Evolutionary conservation across 495 filamentous ascomycete species (phyloP).

Genomic region (Penicillium roqueforti): DNA sequence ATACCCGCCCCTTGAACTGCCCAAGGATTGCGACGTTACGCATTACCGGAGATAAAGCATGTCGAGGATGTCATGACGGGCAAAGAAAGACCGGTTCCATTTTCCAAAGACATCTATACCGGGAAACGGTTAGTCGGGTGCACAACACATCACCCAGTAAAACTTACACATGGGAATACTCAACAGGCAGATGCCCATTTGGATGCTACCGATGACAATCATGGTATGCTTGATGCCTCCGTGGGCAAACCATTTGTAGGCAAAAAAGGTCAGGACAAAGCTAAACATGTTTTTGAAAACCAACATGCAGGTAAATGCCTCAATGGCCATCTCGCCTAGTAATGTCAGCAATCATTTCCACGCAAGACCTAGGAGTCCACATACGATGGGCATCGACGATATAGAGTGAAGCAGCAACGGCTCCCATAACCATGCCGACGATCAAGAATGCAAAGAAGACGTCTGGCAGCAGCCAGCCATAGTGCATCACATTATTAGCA

Average conservation of each 20-base stretch:
- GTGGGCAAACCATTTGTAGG: slow-evolving; percentile 72
- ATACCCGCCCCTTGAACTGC: too few species aligned
- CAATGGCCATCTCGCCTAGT: slow-evolving; percentile 74
- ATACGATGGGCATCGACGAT: slow-evolving; percentile 90
- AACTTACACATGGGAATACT: slow-evolving; percentile 75
- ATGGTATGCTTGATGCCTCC: slow-evolving; percentile 60
- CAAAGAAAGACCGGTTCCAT: slow-evolving; percentile 65
- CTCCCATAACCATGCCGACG: slow-evolving; percentile 85
- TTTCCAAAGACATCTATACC: slow-evolving; percentile 74
- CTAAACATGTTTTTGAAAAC: slow-evolving; percentile 94
- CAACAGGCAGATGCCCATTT: slow-evolving; percentile 67
- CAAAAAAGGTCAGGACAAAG: slow-evolving; percentile 77
- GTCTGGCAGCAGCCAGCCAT: slow-evolving; percentile 67
- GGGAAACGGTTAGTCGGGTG: background rate
- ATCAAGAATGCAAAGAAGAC: slow-evolving; percentile 76
- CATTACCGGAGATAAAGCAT: slow-evolving; percentile 41
- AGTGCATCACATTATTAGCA: slow-evolving; percentile 51
- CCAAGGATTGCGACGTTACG: background rate
- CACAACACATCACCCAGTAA: background rate
- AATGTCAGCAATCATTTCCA: slow-evolving; percentile 6
- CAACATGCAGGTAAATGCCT: slow-evolving; percentile 85
- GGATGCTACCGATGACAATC: slow-evolving; percentile 66
- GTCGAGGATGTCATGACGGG: slow-evolving; percentile 66
- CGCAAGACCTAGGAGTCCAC: slow-evolving; percentile 22
- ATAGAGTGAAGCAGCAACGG: slow-evolving; percentile 81